Conservation (phyloP, 139 green algal species). For the Tetradesmus lagerheimii region DNA sequence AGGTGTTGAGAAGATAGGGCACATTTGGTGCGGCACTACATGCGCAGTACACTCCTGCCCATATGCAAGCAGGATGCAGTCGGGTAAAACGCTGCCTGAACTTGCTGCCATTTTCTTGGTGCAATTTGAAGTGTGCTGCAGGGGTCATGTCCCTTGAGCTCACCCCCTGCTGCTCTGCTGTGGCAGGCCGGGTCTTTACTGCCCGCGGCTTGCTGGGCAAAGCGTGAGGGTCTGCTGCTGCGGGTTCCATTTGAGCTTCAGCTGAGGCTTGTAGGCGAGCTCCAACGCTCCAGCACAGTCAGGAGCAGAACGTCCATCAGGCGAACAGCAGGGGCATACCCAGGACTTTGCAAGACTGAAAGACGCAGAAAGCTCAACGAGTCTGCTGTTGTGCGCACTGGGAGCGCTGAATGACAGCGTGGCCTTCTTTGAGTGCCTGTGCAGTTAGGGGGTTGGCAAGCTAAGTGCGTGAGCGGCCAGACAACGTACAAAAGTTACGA, state of each 20-base stretch:
- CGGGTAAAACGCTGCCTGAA: background rate
- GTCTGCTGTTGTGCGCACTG: background rate
- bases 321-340: background rate
- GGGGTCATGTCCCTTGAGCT: background rate
- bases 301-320: constrained; percentile 1
- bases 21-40: background rate
- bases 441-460: background rate
- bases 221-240: background rate
- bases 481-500: background rate
- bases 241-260: background rate
- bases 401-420: background rate
- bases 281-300: background rate
- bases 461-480: background rate
- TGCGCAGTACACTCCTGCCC: background rate
- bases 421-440: background rate
- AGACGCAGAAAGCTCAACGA: background rate
- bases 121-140: background rate
- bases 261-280: background rate
- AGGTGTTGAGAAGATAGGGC: background rate
- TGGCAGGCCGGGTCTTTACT: constrained; percentile 29
- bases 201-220: constrained; percentile 23
- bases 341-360: background rate
- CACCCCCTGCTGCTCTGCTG: background rate
- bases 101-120: background rate
- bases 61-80: background rate